Conservation (phyloP, 1,284 basidiomycete genomes). For the Sphaerobolus stellatus region DNA sequence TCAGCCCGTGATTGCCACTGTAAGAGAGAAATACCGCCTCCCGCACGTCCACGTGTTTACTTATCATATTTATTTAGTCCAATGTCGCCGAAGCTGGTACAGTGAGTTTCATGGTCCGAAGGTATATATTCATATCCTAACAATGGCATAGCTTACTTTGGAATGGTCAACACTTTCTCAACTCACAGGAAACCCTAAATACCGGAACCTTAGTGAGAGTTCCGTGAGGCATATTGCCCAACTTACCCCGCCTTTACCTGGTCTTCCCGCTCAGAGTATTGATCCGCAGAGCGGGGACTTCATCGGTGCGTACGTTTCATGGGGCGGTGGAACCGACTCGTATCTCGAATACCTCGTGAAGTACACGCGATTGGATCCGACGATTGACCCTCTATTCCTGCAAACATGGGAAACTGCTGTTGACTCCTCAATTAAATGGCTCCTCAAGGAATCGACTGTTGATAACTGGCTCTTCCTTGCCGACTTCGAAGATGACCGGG, state of each 20-base stretch:
- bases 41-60: background rate
- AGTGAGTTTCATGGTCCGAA: too few relatives aligned
- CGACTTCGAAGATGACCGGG: conserved; percentile 20
- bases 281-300: conserved; percentile 53
- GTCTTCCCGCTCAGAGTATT: conserved; percentile 58
- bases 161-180: conserved; percentile 46
- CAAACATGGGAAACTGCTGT: conserved; percentile 68
- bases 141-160: conserved; percentile 41
- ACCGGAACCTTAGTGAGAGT: conserved; percentile 50
- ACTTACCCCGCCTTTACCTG: conserved; percentile 31
- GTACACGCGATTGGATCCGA: conserved; percentile 65
- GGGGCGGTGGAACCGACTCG: conserved; percentile 46
- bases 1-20: conserved; percentile 37
- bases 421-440: conserved; percentile 60
- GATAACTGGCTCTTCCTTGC: conserved; percentile 22
- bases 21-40: conserved; percentile 32
- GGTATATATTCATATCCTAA: too few relatives aligned
- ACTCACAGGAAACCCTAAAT: conserved; percentile 59
- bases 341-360: conserved; percentile 80
- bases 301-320: conserved; percentile 53
- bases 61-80: conserved; percentile 37
- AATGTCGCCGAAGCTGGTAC: conserved; percentile 72
- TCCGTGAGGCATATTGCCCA: conserved; percentile 50
- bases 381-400: conserved; percentile 54
- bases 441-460: conserved; percentile 61